phyloP scores from a whole-genome alignment of 2,329 filamentous ascomycete genomes.

The Westerdykella ornata region DNA sequence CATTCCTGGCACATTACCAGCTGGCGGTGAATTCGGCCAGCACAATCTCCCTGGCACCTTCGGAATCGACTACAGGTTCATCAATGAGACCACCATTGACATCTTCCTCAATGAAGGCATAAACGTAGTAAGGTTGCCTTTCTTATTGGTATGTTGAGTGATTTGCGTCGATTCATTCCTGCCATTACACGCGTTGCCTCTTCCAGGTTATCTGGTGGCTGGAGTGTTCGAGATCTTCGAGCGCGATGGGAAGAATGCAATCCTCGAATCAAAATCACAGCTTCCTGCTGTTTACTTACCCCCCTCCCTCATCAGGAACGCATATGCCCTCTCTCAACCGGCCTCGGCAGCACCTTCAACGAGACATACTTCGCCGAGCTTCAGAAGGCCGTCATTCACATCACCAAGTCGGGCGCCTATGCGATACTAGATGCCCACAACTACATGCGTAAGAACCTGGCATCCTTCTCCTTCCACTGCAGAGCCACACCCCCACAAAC shows the following conservation, averaged over 20 bases:
- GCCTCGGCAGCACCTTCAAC: constrained; percentile 46
- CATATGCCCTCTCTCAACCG: constrained; percentile 44
- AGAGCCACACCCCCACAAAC: not conserved
- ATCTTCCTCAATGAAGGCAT: constrained; percentile 14
- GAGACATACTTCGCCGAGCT: constrained; percentile 46
- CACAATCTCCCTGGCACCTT: constrained; percentile 43
- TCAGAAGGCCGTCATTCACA: constrained; percentile 46
- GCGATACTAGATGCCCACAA: constrained; percentile 49
- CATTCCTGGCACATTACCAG: constrained; percentile 5
- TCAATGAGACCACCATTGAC: constrained; percentile 38
- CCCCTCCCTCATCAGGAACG: constrained; percentile 32
- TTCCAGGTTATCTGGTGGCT: not conserved
- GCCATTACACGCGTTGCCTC: not conserved
- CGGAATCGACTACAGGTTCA: constrained; percentile 48
- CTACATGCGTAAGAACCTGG: constrained; percentile 37
- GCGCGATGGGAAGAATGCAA: no score
- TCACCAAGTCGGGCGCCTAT: constrained; percentile 43
- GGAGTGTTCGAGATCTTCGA: no score
- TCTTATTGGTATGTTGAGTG: constrained; percentile 28
- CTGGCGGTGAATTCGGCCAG: constrained; percentile 19
- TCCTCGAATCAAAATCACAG: no score
- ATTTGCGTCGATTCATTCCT: not conserved
- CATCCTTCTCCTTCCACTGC: not conserved
- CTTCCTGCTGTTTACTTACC: not conserved
- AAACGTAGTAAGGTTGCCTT: constrained; percentile 44